Conservation (phyloP, 768 basidiomycete genomes). For the Rhodotorula toruloides region DNA sequence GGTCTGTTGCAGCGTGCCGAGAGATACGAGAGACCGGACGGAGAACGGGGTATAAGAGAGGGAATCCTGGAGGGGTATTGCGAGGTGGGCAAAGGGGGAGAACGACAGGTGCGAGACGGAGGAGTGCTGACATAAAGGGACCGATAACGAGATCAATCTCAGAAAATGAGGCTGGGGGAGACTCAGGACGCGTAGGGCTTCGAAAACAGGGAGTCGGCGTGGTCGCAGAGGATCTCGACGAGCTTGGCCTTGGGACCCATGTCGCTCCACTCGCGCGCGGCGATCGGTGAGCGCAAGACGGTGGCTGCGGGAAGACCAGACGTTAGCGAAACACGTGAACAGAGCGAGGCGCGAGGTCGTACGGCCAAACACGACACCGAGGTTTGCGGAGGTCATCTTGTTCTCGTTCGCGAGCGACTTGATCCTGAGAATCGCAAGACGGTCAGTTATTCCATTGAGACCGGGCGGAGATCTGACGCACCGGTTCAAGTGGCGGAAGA, state of each 20-base stretch:
- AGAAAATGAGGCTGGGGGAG: no score
- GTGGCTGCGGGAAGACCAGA: conserved; percentile 59
- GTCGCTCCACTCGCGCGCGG: conserved; percentile 84
- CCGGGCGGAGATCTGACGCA: conserved; percentile 48
- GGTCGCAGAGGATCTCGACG: conserved; percentile 91
- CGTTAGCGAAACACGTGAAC: conserved; percentile 12
- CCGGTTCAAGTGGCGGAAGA: conserved; percentile 86
- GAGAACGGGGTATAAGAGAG: no score
- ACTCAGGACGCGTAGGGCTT: neutral
- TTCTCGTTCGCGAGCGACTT: conserved; percentile 66
- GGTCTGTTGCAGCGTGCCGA: no score
- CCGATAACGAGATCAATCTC: no score
- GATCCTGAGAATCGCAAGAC: conserved; percentile 49
- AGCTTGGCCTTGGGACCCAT: conserved; percentile 94
- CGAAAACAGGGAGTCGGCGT: conserved; percentile 45
- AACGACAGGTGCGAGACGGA: no score
- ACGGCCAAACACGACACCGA: conserved; percentile 99
- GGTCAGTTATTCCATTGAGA: neutral
- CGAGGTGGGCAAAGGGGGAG: no score
- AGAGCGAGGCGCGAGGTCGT: conserved; percentile 49
- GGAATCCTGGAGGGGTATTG: no score
- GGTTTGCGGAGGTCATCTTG: conserved; percentile 87
- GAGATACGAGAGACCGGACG: no score
- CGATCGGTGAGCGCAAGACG: conserved; percentile 81
- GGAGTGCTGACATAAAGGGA: no score